phyloP scores from a whole-genome alignment of 768 basidiomycete species.

The Cystobasidiopsis lactophilus region DNA sequence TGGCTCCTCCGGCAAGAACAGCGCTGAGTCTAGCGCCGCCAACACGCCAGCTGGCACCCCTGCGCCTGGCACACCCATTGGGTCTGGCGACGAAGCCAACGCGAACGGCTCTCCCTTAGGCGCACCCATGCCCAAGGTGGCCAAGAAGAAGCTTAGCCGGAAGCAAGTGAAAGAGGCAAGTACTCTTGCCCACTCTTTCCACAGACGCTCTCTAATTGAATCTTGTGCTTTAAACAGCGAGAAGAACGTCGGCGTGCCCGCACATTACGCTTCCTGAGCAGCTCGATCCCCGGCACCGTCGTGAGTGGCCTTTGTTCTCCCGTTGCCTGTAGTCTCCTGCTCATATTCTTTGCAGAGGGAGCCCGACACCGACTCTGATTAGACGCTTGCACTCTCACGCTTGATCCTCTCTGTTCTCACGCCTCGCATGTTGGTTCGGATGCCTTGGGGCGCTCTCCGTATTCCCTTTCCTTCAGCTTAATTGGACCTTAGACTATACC shows the following conservation, averaged over 20 bases:
- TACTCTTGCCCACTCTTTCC: too few relatives aligned
- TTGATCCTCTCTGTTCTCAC: too few relatives aligned
- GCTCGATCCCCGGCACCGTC: constrained; percentile 1
- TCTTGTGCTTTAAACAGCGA: too few relatives aligned
- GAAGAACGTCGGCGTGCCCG: constrained; percentile 54
- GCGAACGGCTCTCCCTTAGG: constrained; percentile 11
- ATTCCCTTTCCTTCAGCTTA: too few relatives aligned
- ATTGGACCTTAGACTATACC: too few relatives aligned
- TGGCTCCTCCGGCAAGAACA: constrained; percentile 41
- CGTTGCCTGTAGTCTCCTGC: too few relatives aligned
- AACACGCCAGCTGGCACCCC: constrained; percentile 5
- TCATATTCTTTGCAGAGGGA: too few relatives aligned
- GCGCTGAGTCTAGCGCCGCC: constrained; percentile 24
- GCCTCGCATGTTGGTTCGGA: too few relatives aligned
- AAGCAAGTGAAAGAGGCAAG: constrained; percentile 81
- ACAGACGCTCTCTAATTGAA: too few relatives aligned
- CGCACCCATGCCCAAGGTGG: constrained; percentile 32
- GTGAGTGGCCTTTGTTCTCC: too few relatives aligned
- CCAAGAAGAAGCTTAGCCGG: constrained; percentile 74
- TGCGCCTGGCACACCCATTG: constrained; percentile 20
- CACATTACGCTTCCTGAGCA: constrained; percentile 4
- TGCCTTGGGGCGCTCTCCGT: too few relatives aligned
- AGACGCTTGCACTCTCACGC: too few relatives aligned
- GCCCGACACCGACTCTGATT: constrained; percentile 8
- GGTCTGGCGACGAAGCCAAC: constrained; percentile 18